Conservation (phyloP, 2,329 filamentous ascomycete species). For the Aspergillus versicolor region DNA sequence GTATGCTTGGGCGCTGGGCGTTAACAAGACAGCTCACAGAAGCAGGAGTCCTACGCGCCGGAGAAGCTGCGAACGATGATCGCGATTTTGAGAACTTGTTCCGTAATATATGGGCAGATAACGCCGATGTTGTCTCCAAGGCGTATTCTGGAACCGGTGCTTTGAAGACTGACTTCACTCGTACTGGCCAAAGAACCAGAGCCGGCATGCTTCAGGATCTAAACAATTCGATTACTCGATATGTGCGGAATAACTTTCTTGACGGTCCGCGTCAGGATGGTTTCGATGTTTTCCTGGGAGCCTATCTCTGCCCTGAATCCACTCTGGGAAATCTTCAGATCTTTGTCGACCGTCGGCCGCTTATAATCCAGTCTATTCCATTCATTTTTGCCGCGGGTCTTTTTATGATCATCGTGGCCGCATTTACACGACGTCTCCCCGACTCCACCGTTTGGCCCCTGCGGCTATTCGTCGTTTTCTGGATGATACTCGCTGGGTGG, state of each 20-base stretch:
- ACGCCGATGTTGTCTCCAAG: constrained; percentile 89
- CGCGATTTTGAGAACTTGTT: constrained; percentile 83
- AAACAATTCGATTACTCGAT: constrained; percentile 83
- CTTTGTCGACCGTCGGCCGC: constrained; percentile 80
- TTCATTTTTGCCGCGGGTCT: constrained; percentile 84
- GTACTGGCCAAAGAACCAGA: constrained; percentile 86
- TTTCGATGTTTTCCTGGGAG: constrained; percentile 89
- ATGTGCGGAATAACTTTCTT: constrained; percentile 89
- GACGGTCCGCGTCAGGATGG: constrained; percentile 94
- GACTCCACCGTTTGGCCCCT: constrained; percentile 77
- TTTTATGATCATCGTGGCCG: constrained; percentile 76
- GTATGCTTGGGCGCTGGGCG: constrained; percentile 88
- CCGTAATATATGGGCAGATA: constrained; percentile 97
- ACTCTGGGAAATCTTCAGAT: constrained; percentile 70
- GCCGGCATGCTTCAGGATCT: constrained; percentile 81
- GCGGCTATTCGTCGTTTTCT: constrained; percentile 78
- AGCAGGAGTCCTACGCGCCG: constrained; percentile 72
- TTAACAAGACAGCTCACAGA: constrained; percentile 87
- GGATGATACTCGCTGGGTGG: constrained; percentile 68
- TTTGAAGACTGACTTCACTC: constrained; percentile 96
- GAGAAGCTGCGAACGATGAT: constrained; percentile 78
- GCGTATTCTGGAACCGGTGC: constrained; percentile 95
- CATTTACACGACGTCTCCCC: constrained; percentile 69
- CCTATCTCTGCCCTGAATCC: constrained; percentile 72
- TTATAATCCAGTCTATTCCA: constrained; percentile 89